Evolutionary conservation across 768 basidiomycete species (phyloP).

Genomic region (Auricularia sp.): DNA sequence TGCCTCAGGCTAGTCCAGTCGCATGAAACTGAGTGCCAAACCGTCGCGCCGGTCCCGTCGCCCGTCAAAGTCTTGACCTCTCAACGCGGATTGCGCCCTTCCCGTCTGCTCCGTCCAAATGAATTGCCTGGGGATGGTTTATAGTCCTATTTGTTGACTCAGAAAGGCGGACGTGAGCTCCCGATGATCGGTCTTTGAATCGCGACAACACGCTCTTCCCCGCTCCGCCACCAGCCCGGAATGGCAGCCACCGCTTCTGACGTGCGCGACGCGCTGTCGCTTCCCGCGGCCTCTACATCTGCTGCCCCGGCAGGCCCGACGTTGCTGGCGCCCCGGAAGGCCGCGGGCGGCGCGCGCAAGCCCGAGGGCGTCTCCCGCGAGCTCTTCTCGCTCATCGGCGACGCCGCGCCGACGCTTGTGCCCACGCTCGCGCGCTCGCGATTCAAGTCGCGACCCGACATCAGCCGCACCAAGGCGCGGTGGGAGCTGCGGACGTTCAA

Average conservation of each 20-base stretch:
- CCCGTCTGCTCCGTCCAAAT: too few relatives aligned
- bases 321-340: slow-evolving; percentile 38
- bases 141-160: too few relatives aligned
- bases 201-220: too few relatives aligned
- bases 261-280: slow-evolving; percentile 71
- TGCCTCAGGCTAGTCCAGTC: too few relatives aligned
- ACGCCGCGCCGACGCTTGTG: slow-evolving; percentile 76
- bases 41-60: too few relatives aligned
- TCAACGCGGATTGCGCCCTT: too few relatives aligned
- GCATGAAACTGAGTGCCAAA: too few relatives aligned
- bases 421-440: slow-evolving; percentile 71
- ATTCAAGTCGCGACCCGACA: slow-evolving; percentile 77
- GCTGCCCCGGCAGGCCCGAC: slow-evolving; percentile 13
- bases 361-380: slow-evolving; percentile 90
- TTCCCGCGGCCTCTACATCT: slow-evolving; percentile 28
- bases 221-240: background rate
- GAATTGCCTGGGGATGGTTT: too few relatives aligned
- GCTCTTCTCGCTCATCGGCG: slow-evolving; percentile 90
- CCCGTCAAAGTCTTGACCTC: too few relatives aligned
- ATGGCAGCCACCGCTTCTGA: slow-evolving; percentile 44
- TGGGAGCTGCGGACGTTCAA: slow-evolving; percentile 73
- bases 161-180: too few relatives aligned
- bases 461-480: slow-evolving; percentile 27
- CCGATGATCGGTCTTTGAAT: too few relatives aligned
- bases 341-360: slow-evolving; percentile 37